phyloP scores from a whole-genome alignment of 345 rosid species.

The Rhodamnia rubescens region DNA sequence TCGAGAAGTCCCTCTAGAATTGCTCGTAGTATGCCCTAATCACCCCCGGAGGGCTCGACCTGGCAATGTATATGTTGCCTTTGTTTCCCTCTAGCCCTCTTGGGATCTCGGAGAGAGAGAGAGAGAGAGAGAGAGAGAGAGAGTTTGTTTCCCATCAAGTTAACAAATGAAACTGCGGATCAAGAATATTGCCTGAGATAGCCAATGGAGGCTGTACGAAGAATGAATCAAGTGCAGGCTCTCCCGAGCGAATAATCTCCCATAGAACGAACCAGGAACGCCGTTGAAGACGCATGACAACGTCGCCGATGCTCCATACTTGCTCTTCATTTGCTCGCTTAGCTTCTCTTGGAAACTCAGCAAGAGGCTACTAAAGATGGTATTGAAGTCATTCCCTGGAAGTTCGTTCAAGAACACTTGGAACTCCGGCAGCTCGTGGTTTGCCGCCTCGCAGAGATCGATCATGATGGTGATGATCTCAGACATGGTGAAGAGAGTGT shows the following conservation, averaged over 20 bases:
- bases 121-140: too few relatives aligned
- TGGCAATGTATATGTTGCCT: constrained; percentile 32
- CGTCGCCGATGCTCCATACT: neutral
- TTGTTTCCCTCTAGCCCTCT: constrained; percentile 23
- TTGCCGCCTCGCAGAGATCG: constrained; percentile 3
- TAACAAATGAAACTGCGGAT: neutral
- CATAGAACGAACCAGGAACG: constrained; percentile 42
- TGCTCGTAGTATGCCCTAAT: constrained; percentile 29
- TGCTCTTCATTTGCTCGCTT: neutral
- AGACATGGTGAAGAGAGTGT: neutral
- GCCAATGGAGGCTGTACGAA: constrained; percentile 42
- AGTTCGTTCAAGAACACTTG: constrained; percentile 47
- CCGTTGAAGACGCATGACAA: constrained; percentile 7
- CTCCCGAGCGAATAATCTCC: constrained; percentile 27
- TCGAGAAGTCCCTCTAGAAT: constrained; percentile 27
- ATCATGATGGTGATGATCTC: constrained; percentile 4
- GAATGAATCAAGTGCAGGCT: constrained; percentile 34
- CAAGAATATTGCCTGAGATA: constrained; percentile 18
- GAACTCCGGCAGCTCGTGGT: constrained; percentile 17
- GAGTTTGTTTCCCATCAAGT: too few relatives aligned
- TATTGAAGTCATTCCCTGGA: constrained; percentile 33
- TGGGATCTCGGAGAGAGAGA: constrained; percentile 22
- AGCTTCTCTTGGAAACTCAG: neutral
- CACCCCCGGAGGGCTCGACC: constrained; percentile 23
- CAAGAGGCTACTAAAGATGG: neutral